Conservation (phyloP, 768 basidiomycete genomes). For the Russula ochroleuca region DNA sequence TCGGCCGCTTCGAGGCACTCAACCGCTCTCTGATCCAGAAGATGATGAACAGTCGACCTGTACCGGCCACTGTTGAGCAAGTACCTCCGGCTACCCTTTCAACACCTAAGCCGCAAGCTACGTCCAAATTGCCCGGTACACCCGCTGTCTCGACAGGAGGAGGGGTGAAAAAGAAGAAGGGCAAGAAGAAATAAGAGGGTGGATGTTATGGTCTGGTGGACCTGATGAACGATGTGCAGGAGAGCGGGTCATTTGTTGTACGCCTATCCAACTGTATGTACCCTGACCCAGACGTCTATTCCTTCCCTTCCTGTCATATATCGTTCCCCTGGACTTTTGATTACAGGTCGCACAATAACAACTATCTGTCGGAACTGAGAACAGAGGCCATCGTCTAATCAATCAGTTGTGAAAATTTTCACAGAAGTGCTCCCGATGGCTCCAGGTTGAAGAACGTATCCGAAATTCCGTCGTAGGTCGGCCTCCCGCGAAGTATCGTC, state of each 20-base stretch:
- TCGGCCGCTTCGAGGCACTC: slow-evolving; percentile 93
- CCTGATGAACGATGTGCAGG: background rate
- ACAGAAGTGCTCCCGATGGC: slow-evolving; percentile 28
- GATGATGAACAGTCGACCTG: slow-evolving; percentile 64
- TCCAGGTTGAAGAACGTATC: slow-evolving; percentile 31
- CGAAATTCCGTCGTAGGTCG: slow-evolving; percentile 53
- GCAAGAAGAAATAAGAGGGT: slow-evolving; percentile 68
- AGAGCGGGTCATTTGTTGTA: background rate
- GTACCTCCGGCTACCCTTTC: slow-evolving; percentile 12
- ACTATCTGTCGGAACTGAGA: background rate
- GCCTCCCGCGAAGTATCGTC: slow-evolving; percentile 73
- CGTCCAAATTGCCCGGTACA: slow-evolving; percentile 12
- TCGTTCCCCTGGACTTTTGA: background rate
- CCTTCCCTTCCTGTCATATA: background rate
- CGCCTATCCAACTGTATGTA: background rate
- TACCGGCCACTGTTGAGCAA: background rate
- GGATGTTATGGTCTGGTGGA: background rate
- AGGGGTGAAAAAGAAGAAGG: slow-evolving; percentile 79
- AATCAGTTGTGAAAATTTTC: background rate
- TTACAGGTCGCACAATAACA: background rate
- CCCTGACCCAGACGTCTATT: background rate
- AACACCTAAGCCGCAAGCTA: slow-evolving; percentile 8
- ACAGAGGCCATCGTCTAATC: background rate
- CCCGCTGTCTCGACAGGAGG: slow-evolving; percentile 41
- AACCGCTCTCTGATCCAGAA: slow-evolving; percentile 82